Evolutionary conservation across 164 flowering plant species (phyloP).

Genomic region (Magnolia changhungtana): DNA sequence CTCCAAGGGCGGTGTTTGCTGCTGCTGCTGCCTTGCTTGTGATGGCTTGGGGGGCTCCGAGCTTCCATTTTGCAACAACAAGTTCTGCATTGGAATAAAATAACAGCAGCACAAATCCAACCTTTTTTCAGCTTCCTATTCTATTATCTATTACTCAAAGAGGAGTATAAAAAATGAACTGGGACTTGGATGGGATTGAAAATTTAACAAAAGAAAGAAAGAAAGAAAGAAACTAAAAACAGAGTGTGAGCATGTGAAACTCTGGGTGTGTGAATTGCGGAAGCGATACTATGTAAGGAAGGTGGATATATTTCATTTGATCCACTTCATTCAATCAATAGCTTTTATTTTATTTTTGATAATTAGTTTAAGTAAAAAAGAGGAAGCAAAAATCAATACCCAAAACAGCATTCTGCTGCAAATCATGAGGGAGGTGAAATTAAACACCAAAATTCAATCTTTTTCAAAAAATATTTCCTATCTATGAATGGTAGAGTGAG

Average conservation of each 20-base stretch:
- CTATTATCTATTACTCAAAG: neutral
- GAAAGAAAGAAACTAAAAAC: neutral
- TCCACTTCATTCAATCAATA: no score
- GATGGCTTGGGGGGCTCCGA: conserved; percentile 29
- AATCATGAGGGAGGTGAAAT: no score
- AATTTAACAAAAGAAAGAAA: neutral
- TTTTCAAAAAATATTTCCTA: no score
- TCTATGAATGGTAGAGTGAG: no score
- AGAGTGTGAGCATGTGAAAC: neutral
- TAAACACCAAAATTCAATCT: no score
- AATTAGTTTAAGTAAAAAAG: neutral
- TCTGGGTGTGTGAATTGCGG: no score
- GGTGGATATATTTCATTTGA: no score
- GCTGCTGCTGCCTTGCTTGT: conserved; percentile 21
- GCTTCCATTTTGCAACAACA: conserved; percentile 24
- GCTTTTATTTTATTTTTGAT: no score
- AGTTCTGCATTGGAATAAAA: conserved; percentile 8
- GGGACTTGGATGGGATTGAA: neutral
- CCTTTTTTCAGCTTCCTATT: neutral
- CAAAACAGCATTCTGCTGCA: no score
- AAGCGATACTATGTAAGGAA: no score
- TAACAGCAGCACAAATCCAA: neutral
- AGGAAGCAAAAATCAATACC: neutral
- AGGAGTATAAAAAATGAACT: neutral
- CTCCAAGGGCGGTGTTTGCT: conserved; percentile 15